Evolutionary conservation across 2,329 filamentous ascomycete genomes (phyloP).

Genomic region (Coniosporium tulheliwenetii): DNA sequence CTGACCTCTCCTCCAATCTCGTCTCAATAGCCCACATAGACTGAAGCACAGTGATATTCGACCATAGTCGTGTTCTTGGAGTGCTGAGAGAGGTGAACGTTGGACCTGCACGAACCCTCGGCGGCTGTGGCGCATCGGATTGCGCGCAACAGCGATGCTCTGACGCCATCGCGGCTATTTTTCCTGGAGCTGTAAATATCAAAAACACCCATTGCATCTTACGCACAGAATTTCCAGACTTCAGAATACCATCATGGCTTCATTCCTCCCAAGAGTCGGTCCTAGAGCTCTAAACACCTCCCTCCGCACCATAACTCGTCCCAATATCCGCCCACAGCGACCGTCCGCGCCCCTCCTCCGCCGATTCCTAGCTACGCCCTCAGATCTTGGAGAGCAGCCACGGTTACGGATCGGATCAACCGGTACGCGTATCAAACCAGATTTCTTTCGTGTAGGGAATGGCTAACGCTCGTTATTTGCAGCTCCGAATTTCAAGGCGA

Average conservation of each 20-base stretch:
- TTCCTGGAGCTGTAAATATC: too few relatives aligned
- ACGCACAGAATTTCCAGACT: not conserved
- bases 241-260: slow-evolving; percentile 13
- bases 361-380: slow-evolving; percentile 19
- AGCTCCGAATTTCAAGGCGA: slow-evolving; percentile 74
- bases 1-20: too few relatives aligned
- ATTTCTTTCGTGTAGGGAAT: not conserved
- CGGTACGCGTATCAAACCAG: slow-evolving; percentile 8
- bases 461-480: slow-evolving; percentile 2
- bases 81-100: too few relatives aligned
- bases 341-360: slow-evolving; percentile 17
- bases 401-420: slow-evolving; percentile 27
- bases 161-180: too few relatives aligned
- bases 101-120: too few relatives aligned
- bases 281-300: slow-evolving; percentile 15
- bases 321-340: slow-evolving; percentile 12
- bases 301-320: slow-evolving; percentile 10
- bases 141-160: too few relatives aligned
- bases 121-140: too few relatives aligned
- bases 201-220: too few relatives aligned
- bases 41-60: too few relatives aligned
- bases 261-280: slow-evolving; percentile 17
- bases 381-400: slow-evolving; percentile 19
- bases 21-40: too few relatives aligned
- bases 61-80: too few relatives aligned